Base-by-base conservation (phyloP, 2,329 filamentous ascomycete species). In the Graphiopsis chlorocephala region DNA sequence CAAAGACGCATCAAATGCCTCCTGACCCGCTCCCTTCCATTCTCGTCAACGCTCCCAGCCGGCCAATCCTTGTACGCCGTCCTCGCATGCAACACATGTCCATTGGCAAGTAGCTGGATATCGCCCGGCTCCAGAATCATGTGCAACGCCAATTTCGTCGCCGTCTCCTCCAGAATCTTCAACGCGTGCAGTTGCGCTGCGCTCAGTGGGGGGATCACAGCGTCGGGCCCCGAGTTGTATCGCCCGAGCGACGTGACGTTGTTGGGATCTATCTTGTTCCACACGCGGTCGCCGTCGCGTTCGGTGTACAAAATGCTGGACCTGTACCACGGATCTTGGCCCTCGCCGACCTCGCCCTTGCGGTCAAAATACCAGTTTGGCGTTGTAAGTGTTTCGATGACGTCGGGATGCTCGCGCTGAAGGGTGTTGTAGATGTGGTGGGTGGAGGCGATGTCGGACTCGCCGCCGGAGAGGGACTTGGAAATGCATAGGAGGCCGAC, bases 331-430 rank as follows among this genome's bases (percentile, higher is more conserved):
- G 88, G 87, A 60, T 93, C 86, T 77, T 94, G 83, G 12, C 90
- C 91, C 14, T 82, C 79, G 23, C 86, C 90, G 1, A 85, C 86
- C 81, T 95, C 91, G 8, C 92, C 91, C 80, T 96, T 95, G 63
- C 92, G 88, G 78, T 96, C 92, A 75, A 95, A 93, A 80, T 95
- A 94, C 92, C 91, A 96, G 67, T 92, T 85, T 0, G 91, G 91
- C 74, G 88, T 79, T 0, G 90, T 89, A 61, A 95, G 81, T 11
- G 87, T 82, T 75, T 90, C 86, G 0, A 91, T 88, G 1, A 95
- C 88, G 71, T 93, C 91, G 0, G 91, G 91, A 26, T 90, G 83
- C 74, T 93, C 86, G 38, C 77, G 77, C 75, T 92, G 90, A 45
- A 96, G 82, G 48, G 84, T 84, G 77, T 95, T 95, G 86, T 90